phyloP scores from a whole-genome alignment of 768 basidiomycete genomes.

The Rhodosporidiobolus odoratus region DNA sequence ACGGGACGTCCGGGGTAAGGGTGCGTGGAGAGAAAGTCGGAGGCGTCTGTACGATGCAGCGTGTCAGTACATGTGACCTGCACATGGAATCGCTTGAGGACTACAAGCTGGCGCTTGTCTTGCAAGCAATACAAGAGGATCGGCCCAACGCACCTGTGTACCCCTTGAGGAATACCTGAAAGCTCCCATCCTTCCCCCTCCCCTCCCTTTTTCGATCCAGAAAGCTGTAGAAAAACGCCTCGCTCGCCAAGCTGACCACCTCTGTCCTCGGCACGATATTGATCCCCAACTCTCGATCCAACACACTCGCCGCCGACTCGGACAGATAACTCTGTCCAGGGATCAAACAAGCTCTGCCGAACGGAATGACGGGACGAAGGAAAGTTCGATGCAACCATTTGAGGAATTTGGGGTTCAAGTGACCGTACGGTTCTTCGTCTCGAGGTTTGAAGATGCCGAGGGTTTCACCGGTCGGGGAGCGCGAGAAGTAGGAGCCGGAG shows the following conservation, averaged over 20 bases:
- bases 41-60: constrained; percentile 59
- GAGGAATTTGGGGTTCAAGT: constrained; percentile 69
- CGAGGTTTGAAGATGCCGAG: constrained; percentile 84
- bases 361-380: constrained; percentile 55
- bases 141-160: constrained; percentile 56
- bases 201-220: constrained; percentile 61
- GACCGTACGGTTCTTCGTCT: constrained; percentile 63
- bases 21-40: constrained; percentile 75
- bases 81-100: too few relatives aligned
- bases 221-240: constrained; percentile 93
- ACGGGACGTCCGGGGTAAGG: constrained; percentile 64
- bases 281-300: constrained; percentile 67
- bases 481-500: constrained; percentile 87
- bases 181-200: constrained; percentile 82
- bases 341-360: constrained; percentile 76
- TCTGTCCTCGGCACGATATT: constrained; percentile 82
- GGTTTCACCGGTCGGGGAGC: constrained; percentile 48
- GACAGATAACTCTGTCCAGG: constrained; percentile 86
- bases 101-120: too few relatives aligned
- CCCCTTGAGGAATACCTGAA: constrained; percentile 82
- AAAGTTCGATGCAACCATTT: constrained; percentile 43
- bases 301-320: constrained; percentile 78
- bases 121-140: not conserved
- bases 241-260: constrained; percentile 73
- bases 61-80: too few relatives aligned